These are phyloP conservation scores for Ceratocystis ficicola DNA, from an alignment of 2,329 filamentous ascomycete species.

Conservation along the genomic window DNA sequence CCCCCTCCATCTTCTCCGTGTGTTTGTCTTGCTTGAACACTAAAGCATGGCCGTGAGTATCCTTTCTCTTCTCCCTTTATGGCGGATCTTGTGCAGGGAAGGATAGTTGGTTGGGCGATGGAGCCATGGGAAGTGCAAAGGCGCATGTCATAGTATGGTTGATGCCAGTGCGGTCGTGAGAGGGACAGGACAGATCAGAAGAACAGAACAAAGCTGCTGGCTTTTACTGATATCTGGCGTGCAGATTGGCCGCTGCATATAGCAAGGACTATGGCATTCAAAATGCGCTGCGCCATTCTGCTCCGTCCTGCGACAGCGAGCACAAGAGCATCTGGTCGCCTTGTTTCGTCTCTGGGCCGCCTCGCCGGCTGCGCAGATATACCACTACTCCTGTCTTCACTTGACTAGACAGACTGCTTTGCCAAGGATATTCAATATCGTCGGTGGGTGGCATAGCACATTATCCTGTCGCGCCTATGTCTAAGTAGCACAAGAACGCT, in stretches of 20 bases:
- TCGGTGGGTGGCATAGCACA: neutral
- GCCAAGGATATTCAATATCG: neutral
- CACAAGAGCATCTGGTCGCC: neutral
- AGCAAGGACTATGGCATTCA: neutral
- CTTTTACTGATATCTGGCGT: neutral
- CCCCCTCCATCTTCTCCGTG: neutral
- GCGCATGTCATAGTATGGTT: neutral
- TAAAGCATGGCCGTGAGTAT: slow-evolving; percentile 9
- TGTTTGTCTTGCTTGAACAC: neutral
- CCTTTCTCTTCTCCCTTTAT: neutral
- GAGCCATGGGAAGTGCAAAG: neutral
- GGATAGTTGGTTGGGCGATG: neutral
- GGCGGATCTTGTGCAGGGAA: no score
- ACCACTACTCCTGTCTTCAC: neutral
- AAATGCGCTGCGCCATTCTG: neutral
- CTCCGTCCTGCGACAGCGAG: neutral
- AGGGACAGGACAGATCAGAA: neutral
- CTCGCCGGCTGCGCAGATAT: neutral
- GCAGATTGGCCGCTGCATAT: neutral
- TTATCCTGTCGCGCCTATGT: neutral
- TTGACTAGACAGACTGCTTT: neutral
- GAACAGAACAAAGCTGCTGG: neutral
- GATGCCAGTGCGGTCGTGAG: neutral
- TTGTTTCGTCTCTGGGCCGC: neutral
- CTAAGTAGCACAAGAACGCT: neutral